Conservation (phyloP, 352 stramenopile species). For the Peronospora farinosa region DNA sequence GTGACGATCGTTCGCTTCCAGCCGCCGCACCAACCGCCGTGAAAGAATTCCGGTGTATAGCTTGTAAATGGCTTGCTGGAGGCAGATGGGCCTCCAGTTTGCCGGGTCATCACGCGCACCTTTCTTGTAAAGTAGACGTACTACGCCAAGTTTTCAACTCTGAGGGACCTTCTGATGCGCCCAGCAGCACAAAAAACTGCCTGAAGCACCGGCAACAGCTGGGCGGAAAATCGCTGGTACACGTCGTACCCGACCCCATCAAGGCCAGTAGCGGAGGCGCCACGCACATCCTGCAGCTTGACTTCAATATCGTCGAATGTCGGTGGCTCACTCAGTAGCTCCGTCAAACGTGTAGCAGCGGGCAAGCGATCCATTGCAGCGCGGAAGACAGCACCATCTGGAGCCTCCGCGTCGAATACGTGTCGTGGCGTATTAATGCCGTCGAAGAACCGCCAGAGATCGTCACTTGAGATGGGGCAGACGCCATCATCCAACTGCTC, state of each 20-base stretch:
- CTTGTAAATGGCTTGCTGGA: constrained; percentile 36
- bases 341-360: background rate
- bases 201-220: constrained; percentile 12
- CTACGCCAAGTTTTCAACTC: constrained; percentile 17
- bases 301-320: constrained; percentile 21
- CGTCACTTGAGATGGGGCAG: too few species aligned
- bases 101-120: background rate
- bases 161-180: constrained; percentile 3
- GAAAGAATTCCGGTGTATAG: constrained; percentile 17
- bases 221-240: constrained; percentile 3
- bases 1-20: constrained; percentile 11
- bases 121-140: constrained; percentile 28
- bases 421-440: too few species aligned
- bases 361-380: background rate
- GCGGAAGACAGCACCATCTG: too few species aligned
- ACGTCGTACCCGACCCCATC: constrained; percentile 25
- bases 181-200: constrained; percentile 21
- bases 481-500: too few species aligned
- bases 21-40: background rate
- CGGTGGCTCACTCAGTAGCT: background rate
- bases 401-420: too few species aligned
- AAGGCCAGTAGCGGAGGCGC: constrained; percentile 7
- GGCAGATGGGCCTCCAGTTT: constrained; percentile 30
- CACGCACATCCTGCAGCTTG: constrained; percentile 4
- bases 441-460: too few species aligned